Evolutionary conservation across 768 basidiomycete species (phyloP).

Genomic region (Naganishia kalamii): DNA sequence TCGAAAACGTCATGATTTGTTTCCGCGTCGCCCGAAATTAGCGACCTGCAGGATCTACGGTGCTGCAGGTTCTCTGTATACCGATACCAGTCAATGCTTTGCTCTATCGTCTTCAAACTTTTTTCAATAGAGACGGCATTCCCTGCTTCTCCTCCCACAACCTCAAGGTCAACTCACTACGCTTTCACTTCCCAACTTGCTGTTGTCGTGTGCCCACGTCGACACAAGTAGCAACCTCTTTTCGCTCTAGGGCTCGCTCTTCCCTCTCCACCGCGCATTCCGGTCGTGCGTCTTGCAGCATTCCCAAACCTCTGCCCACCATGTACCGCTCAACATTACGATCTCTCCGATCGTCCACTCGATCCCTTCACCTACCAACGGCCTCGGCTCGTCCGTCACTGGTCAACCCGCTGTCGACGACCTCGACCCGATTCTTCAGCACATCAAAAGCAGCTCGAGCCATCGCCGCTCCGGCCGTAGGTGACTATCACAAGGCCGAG

Average conservation of each 20-base stretch:
- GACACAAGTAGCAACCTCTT: neutral
- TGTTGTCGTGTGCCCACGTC: neutral
- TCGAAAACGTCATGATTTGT: too few relatives aligned
- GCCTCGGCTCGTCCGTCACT: neutral
- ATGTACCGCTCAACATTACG: slow-evolving; percentile 14
- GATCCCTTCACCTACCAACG: slow-evolving; percentile 2
- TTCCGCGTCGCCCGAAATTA: too few relatives aligned
- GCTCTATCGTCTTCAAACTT: too few relatives aligned
- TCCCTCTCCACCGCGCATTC: too few relatives aligned
- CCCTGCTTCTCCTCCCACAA: too few relatives aligned
- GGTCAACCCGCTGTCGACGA: neutral
- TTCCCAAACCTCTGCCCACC: neutral
- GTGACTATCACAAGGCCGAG: slow-evolving; percentile 34
- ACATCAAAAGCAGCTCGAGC: slow-evolving; percentile 28
- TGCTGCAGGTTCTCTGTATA: too few relatives aligned
- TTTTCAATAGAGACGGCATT: too few relatives aligned
- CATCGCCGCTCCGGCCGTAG: slow-evolving; percentile 48
- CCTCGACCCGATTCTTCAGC: slow-evolving; percentile 10
- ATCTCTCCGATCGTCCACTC: slow-evolving; percentile 10
- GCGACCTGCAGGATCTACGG: too few relatives aligned
- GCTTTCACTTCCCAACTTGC: neutral
- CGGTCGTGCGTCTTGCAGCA: neutral
- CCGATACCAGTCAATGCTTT: too few relatives aligned
- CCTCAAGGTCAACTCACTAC: neutral
- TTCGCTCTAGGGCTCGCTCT: neutral